Conservation (phyloP, 176 grass and related monocot genomes). For the Microstegium vimineum region DNA sequence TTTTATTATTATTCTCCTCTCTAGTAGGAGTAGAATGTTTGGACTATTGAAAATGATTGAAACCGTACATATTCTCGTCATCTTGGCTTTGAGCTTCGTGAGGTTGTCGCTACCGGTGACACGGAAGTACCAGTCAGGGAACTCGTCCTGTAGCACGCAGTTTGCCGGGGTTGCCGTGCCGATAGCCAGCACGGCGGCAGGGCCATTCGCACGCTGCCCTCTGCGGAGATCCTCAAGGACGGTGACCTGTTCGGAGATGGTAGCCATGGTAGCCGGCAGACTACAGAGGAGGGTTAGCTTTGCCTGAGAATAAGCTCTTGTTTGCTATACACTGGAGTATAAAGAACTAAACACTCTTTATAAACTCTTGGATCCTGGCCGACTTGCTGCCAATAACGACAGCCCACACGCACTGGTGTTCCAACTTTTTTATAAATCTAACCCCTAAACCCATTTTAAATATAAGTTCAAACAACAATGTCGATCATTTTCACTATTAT, state of each 20-base stretch:
- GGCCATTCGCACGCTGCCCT: conserved; percentile 31
- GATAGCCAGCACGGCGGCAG: conserved; percentile 50
- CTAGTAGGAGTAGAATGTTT: not conserved
- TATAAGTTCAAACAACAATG: too few relatives aligned
- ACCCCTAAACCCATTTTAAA: too few relatives aligned
- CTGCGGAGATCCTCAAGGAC: not conserved
- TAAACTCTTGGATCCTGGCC: too few relatives aligned
- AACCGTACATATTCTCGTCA: conserved; percentile 47
- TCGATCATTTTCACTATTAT: too few relatives aligned
- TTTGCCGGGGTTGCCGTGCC: conserved; percentile 52
- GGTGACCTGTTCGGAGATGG: not conserved
- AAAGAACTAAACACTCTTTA: too few relatives aligned
- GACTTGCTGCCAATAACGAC: too few relatives aligned
- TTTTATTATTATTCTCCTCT: too few relatives aligned
- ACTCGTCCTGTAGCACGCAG: conserved; percentile 43
- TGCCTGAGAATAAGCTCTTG: too few relatives aligned
- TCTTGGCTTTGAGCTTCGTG: conserved; percentile 52
- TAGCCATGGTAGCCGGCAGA: not conserved
- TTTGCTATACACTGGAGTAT: too few relatives aligned
- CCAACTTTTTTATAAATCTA: too few relatives aligned
- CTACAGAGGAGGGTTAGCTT: too few relatives aligned
- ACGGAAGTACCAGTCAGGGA: conserved; percentile 60
- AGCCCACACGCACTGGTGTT: too few relatives aligned
- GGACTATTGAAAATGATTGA: not conserved
- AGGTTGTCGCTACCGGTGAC: conserved; percentile 58